phyloP scores from a whole-genome alignment of 306 rosid species.

The Canavalia gladiata region DNA sequence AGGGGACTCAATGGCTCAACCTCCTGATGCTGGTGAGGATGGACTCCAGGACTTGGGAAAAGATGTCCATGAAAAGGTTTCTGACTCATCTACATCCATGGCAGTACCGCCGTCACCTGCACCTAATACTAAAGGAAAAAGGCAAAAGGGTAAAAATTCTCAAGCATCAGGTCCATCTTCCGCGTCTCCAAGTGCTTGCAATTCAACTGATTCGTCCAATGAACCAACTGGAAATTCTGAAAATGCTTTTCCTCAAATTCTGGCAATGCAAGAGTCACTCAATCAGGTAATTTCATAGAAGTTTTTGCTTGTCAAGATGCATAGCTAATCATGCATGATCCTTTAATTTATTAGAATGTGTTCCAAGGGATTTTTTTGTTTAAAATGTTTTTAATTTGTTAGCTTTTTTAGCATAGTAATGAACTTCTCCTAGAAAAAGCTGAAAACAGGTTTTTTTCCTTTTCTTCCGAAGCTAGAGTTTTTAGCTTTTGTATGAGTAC shows the following conservation, averaged over 20 bases:
- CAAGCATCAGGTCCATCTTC: constrained; percentile 70
- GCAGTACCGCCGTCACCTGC: constrained; percentile 55
- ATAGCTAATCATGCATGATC: constrained; percentile 9
- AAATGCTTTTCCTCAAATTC: constrained; percentile 67
- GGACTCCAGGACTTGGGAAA: constrained; percentile 64
- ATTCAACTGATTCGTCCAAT: constrained; percentile 65
- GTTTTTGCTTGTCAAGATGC: constrained; percentile 5
- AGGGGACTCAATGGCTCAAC: constrained; percentile 57
- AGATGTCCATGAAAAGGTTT: constrained; percentile 71
- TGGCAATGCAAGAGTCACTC: constrained; percentile 81
- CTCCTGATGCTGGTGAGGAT: constrained; percentile 66
- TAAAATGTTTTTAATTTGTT: neutral
- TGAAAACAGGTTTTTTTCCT: neutral
- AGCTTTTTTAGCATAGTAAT: neutral
- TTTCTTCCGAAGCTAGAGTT: neutral
- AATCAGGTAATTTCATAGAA: constrained; percentile 72
- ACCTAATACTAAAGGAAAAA: constrained; percentile 75
- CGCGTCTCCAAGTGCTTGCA: constrained; percentile 61
- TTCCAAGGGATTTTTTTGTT: constrained; percentile 22
- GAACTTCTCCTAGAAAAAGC: neutral
- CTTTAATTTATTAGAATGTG: neutral
- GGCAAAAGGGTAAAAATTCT: constrained; percentile 77
- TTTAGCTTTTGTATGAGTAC: constrained; percentile 27
- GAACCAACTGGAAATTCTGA: constrained; percentile 76
- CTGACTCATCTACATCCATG: constrained; percentile 63